These are phyloP conservation scores for Pseudozyma flocculosa DNA, from an alignment of 1,284 basidiomycete species.

Conservation along the genomic window DNA sequence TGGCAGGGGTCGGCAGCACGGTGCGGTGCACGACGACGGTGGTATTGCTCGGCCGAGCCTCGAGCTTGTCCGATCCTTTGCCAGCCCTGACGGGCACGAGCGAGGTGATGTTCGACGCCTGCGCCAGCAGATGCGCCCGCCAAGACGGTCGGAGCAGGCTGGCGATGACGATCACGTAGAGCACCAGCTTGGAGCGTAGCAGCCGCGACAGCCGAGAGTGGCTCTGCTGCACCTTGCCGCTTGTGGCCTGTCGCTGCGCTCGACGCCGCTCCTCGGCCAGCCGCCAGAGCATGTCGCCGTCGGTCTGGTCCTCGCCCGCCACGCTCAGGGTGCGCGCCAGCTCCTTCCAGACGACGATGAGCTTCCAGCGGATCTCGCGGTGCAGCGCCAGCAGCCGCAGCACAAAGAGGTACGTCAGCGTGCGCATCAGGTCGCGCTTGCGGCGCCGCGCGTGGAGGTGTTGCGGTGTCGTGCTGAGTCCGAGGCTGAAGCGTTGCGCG, in stretches of 20 bases:
- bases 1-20: neutral
- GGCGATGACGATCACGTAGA: no score
- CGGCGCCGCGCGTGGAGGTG: slow-evolving; percentile 41
- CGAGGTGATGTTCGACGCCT: no score
- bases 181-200: neutral
- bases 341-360: slow-evolving; percentile 11
- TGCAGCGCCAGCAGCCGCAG: slow-evolving; percentile 47
- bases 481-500: slow-evolving; percentile 6
- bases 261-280: slow-evolving; percentile 1
- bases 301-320: slow-evolving; percentile 4
- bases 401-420: slow-evolving; percentile 54
- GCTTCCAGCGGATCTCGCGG: slow-evolving; percentile 32
- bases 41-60: no score
- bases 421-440: slow-evolving; percentile 53
- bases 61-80: neutral
- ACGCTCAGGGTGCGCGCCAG: slow-evolving; percentile 9
- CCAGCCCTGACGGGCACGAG: no score
- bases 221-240: neutral
- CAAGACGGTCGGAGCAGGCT: no score
- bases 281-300: slow-evolving; percentile 28
- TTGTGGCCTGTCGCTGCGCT: neutral
- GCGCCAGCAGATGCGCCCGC: no score
- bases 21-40: neutral
- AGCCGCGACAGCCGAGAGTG: neutral
- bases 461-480: slow-evolving; percentile 7